Conservation (phyloP, 2,329 filamentous ascomycete species). For the Pseudogymnoascus sp. region DNA sequence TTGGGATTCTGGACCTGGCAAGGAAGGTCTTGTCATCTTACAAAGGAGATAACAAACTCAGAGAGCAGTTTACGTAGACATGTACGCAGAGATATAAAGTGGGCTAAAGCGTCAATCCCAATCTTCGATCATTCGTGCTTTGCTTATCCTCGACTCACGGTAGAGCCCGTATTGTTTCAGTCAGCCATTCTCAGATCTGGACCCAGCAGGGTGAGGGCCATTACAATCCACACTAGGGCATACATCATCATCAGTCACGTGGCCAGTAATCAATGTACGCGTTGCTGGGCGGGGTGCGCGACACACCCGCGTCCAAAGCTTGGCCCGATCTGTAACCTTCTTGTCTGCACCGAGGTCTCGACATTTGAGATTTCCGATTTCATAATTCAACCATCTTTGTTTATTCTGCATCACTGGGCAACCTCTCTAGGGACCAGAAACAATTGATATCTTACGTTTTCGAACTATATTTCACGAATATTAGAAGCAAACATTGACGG, state of each 20-base stretch:
- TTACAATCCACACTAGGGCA: background rate
- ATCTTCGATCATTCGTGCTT: background rate
- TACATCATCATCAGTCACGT: background rate
- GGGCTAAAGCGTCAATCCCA: background rate
- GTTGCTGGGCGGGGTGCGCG: background rate
- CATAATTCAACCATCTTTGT: background rate
- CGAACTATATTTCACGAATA: background rate
- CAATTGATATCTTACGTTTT: background rate
- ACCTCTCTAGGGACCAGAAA: background rate
- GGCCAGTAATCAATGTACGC: background rate
- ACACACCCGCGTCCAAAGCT: background rate
- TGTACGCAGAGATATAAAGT: background rate
- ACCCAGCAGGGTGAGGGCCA: background rate
- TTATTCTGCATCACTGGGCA: background rate
- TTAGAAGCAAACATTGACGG: background rate
- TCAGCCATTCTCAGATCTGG: background rate
- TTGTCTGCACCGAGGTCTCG: background rate
- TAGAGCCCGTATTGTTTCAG: background rate
- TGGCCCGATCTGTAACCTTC: background rate
- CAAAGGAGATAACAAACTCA: background rate
- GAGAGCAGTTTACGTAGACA: background rate
- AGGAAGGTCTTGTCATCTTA: background rate
- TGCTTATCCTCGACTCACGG: background rate
- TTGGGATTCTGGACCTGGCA: background rate
- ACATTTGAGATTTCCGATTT: background rate